These are phyloP conservation scores for Aegilops umbellulata DNA, from an alignment of 176 grass and related monocot species.

Conservation along the genomic window DNA sequence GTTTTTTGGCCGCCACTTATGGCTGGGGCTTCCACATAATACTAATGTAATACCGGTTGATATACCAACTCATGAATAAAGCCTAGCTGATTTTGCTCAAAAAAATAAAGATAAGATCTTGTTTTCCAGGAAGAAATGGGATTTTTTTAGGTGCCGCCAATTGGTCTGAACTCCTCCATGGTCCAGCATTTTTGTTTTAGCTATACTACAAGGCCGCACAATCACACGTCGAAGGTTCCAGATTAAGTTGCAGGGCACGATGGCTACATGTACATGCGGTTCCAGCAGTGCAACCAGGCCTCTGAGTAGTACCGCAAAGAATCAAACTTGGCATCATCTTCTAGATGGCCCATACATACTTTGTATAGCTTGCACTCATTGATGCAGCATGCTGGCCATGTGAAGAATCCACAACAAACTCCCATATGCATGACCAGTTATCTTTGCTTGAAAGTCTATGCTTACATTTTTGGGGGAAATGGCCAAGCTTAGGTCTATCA, in stretches of 20 bases:
- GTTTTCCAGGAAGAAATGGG: neutral
- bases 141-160: neutral
- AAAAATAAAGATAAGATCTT: neutral
- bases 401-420: neutral
- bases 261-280: neutral
- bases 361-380: constrained; percentile 14
- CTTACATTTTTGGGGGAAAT: neutral
- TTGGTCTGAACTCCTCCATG: no score
- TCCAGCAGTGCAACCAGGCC: neutral
- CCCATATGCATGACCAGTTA: neutral
- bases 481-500: neutral
- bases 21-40: no score
- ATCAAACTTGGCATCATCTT: constrained; percentile 25
- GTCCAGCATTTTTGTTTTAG: neutral
- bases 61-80: no score
- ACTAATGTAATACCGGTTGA: no score
- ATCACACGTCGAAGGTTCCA: neutral
- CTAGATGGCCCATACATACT: constrained; percentile 16
- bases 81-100: no score
- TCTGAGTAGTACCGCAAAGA: neutral
- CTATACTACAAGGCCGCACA: neutral
- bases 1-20: no score
- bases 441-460: neutral
- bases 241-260: neutral
- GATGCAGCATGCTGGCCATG: constrained; percentile 19